These are phyloP conservation scores for Aotearoamyces nothofagi DNA, from an alignment of 2,329 filamentous ascomycete species.

Conservation along the genomic window DNA sequence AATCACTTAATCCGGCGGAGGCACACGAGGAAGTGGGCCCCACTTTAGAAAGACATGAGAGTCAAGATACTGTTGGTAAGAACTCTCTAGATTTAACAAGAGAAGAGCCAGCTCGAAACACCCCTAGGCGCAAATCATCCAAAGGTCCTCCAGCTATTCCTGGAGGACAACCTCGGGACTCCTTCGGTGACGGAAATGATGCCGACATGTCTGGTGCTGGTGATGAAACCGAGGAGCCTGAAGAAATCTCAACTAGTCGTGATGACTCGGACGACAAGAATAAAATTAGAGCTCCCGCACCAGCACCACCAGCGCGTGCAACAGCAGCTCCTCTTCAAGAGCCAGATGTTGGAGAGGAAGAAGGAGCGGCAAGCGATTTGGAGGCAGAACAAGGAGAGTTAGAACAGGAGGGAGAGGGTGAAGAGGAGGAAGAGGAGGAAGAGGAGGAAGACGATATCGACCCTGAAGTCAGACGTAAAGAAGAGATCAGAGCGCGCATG, in stretches of 20 bases:
- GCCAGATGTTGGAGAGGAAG: constrained; percentile 30
- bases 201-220: constrained; percentile 50
- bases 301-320: constrained; percentile 24
- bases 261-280: constrained; percentile 57
- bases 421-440: constrained; percentile 47
- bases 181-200: constrained; percentile 43
- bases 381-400: constrained; percentile 26
- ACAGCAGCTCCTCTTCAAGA: constrained; percentile 23
- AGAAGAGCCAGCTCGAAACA: constrained; percentile 26
- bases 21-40: constrained; percentile 21
- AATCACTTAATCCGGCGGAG: constrained; percentile 27
- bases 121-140: constrained; percentile 37
- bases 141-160: constrained; percentile 22
- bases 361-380: constrained; percentile 24
- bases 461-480: constrained; percentile 68
- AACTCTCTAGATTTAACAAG: constrained; percentile 31
- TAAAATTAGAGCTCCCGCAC: constrained; percentile 11
- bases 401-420: constrained; percentile 29
- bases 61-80: constrained; percentile 30
- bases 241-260: constrained; percentile 42
- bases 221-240: constrained; percentile 45
- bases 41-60: constrained; percentile 29
- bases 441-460: constrained; percentile 77
- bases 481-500: constrained; percentile 89
- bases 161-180: constrained; percentile 19